Evolutionary conservation across 2,329 filamentous ascomycete genomes (phyloP).

Genomic region (Exophiala calicioides): DNA sequence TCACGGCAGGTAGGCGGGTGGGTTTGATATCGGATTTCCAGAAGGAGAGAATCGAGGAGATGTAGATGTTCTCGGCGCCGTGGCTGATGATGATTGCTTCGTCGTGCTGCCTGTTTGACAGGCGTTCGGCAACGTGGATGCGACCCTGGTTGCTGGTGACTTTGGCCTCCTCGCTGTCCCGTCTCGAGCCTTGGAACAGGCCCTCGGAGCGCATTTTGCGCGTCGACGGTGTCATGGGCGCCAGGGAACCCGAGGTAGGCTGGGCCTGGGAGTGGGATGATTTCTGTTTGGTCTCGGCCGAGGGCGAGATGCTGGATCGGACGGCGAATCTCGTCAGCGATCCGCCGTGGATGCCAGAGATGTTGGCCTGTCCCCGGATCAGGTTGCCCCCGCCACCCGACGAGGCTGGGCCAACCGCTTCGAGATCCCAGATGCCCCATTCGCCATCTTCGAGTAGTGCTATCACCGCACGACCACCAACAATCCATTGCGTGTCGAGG

Average conservation of each 20-base stretch:
- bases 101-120: constrained; percentile 35
- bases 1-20: constrained; percentile 17
- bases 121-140: constrained; percentile 43
- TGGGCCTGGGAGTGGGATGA: constrained; percentile 12
- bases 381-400: constrained; percentile 39
- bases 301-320: constrained; percentile 14
- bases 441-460: constrained; percentile 49
- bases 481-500: constrained; percentile 49
- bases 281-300: constrained; percentile 19
- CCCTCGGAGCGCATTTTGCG: constrained; percentile 47
- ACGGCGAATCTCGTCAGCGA: constrained; percentile 46
- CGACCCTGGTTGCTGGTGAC: constrained; percentile 41
- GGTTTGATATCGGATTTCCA: constrained; percentile 41
- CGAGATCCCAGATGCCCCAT: constrained; percentile 54
- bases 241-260: constrained; percentile 35
- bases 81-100: constrained; percentile 49
- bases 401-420: constrained; percentile 44
- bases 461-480: constrained; percentile 47
- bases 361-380: constrained; percentile 40
- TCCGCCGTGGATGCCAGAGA: constrained; percentile 43
- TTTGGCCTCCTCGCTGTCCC: constrained; percentile 3
- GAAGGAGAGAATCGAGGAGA: constrained; percentile 46
- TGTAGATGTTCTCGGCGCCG: constrained; percentile 42
- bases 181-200: constrained; percentile 42
- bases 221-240: constrained; percentile 52